Evolutionary conservation across 1,284 basidiomycete genomes (phyloP).

Genomic region (Cutaneotrichosporon cutaneum): DNA sequence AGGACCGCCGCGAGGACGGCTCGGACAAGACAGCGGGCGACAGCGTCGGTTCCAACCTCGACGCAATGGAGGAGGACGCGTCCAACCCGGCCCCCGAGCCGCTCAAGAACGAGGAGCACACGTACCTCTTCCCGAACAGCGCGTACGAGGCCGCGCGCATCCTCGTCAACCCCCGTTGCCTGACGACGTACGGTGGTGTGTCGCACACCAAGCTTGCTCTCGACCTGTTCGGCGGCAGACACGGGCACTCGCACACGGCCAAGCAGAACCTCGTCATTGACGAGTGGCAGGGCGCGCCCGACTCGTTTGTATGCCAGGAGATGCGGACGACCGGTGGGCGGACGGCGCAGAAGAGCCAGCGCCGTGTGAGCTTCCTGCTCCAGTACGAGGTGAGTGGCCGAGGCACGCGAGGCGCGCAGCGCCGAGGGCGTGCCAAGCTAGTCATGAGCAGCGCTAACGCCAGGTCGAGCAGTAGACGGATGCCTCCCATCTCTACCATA

Average conservation of each 20-base stretch:
- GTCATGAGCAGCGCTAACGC: not conserved
- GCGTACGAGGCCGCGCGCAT: slow-evolving; percentile 83
- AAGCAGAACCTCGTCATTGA: slow-evolving; percentile 74
- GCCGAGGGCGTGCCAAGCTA: too few relatives aligned
- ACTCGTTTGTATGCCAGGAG: slow-evolving; percentile 94
- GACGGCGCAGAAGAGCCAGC: slow-evolving; percentile 83
- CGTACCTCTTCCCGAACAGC: slow-evolving; percentile 70
- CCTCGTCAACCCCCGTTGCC: slow-evolving; percentile 87
- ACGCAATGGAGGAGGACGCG: slow-evolving; percentile 70
- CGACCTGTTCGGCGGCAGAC: slow-evolving; percentile 76
- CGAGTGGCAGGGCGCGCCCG: slow-evolving; percentile 90
- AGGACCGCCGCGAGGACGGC: slow-evolving; percentile 18
- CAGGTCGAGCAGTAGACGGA: not conserved
- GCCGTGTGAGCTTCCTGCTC: slow-evolving; percentile 80
- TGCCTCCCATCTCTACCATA: not conserved
- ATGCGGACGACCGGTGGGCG: slow-evolving; percentile 89
- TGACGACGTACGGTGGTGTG: slow-evolving; percentile 93
- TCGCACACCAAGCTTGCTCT: slow-evolving; percentile 86
- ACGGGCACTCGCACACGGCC: slow-evolving; percentile 35
- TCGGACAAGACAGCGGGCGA: slow-evolving; percentile 54
- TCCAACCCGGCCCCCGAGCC: slow-evolving; percentile 47
- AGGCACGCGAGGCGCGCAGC: not conserved
- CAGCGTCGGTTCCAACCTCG: slow-evolving; percentile 79
- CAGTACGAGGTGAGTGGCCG: slow-evolving; percentile 57
- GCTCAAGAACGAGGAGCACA: slow-evolving; percentile 43